Percentiles rank a stretch among this genome's conserved stretches.
These are phyloP conservation scores for Rusavskia elegans DNA, from an alignment of 495 filamentous ascomycete genomes.

Conservation along the genomic window DNA sequence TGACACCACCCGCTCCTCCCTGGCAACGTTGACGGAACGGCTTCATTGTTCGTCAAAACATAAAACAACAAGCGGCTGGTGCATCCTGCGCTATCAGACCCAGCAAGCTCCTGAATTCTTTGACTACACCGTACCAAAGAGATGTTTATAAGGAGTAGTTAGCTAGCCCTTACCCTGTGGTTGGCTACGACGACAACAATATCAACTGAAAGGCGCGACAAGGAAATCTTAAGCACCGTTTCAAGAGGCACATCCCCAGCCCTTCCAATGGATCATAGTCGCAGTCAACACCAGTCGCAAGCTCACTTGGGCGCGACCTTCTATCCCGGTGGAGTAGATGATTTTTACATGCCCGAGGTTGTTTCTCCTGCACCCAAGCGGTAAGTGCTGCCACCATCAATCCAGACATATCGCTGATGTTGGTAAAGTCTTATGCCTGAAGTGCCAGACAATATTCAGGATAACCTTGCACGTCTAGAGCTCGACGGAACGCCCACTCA, in stretches of 20 bases:
- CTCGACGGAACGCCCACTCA: slow-evolving; percentile 39
- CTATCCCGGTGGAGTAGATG: slow-evolving; percentile 75
- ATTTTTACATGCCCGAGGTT: slow-evolving; percentile 68
- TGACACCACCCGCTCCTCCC: no score
- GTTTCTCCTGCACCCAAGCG: slow-evolving; percentile 79
- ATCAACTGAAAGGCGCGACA: no score
- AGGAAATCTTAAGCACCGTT: no score
- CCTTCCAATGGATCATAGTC: not conserved
- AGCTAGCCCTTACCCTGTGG: no score
- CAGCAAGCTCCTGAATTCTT: no score
- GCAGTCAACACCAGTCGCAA: not conserved
- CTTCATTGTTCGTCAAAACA: no score
- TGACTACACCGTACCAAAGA: no score
- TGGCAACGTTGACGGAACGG: no score
- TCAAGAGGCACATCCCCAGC: not conserved
- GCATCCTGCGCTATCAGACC: no score
- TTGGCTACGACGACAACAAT: no score
- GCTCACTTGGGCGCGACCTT: slow-evolving; percentile 46
- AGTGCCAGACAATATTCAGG: slow-evolving; percentile 75
- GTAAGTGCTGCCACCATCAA: slow-evolving; percentile 34
- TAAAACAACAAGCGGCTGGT: no score
- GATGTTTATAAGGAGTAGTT: no score
- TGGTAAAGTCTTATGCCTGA: slow-evolving; percentile 51
- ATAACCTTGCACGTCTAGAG: slow-evolving; percentile 79
- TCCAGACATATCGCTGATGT: not conserved